Evolutionary conservation across 2,329 filamentous ascomycete species (phyloP).

Genomic region (Simplicillium aogashimaense): DNA sequence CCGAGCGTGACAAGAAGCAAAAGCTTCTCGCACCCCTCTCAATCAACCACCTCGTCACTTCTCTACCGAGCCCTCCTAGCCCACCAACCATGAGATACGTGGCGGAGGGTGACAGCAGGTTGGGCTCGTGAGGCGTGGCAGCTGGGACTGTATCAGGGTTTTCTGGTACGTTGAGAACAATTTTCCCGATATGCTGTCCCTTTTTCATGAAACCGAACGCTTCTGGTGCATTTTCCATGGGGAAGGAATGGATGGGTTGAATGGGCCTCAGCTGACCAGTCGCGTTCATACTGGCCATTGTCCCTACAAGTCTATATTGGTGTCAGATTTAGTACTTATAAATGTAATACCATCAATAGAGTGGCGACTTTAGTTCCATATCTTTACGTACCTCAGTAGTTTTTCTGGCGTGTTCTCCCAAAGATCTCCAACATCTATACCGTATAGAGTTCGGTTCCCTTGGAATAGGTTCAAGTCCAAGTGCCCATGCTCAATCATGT

Average conservation of each 20-base stretch:
- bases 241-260: slow-evolving; percentile 13
- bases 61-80: slow-evolving; percentile 16
- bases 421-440: not conserved
- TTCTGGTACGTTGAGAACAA: slow-evolving; percentile 5
- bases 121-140: not conserved
- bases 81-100: slow-evolving; percentile 18
- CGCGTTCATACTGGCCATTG: slow-evolving; percentile 10
- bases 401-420: not conserved
- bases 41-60: slow-evolving; percentile 15
- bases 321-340: no score
- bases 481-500: slow-evolving; percentile 11
- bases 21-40: slow-evolving; percentile 16
- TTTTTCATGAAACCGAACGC: slow-evolving; percentile 29
- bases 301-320: slow-evolving; percentile 7
- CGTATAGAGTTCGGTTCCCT: not conserved
- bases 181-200: slow-evolving; percentile 30
- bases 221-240: slow-evolving; percentile 16
- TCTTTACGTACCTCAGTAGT: not conserved
- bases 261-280: slow-evolving; percentile 11
- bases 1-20: slow-evolving; percentile 16
- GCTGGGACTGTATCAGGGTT: not conserved
- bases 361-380: no score
- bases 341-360: no score
- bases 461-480: not conserved
- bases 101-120: slow-evolving; percentile 1